Evolutionary conservation across 2,329 filamentous ascomycete species (phyloP).

Genomic region (Arthrobotrys iridis): DNA sequence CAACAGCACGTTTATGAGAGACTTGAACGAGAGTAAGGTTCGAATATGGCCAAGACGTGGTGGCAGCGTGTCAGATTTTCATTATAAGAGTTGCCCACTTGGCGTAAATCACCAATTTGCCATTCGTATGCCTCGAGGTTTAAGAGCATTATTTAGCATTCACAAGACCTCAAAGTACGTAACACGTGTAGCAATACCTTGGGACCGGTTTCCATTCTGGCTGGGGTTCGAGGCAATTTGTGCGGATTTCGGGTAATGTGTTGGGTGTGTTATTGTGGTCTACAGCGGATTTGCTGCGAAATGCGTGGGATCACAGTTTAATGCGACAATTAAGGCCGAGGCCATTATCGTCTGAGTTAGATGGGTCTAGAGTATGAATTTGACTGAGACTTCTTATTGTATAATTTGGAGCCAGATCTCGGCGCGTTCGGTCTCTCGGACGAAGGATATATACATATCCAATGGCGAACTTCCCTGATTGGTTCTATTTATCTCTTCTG

Average conservation of each 20-base stretch:
- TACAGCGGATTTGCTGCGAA: conserved; percentile 27
- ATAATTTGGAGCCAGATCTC: neutral
- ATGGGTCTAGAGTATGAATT: neutral
- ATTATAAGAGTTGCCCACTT: neutral
- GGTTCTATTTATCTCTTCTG: neutral
- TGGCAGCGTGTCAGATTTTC: conserved; percentile 5
- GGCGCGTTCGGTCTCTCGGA: neutral
- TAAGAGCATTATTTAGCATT: conserved; percentile 23
- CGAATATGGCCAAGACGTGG: conserved; percentile 27
- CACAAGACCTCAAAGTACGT: conserved; percentile 46
- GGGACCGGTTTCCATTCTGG: neutral
- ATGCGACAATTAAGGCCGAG: conserved; percentile 30
- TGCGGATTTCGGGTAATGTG: conserved; percentile 21
- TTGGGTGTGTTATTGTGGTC: conserved; percentile 42
- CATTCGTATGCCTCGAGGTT: neutral
- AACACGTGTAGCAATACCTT: conserved; percentile 11
- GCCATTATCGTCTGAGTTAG: neutral
- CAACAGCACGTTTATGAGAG: conserved; percentile 21
- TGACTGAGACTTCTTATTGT: neutral
- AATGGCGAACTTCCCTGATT: neutral
- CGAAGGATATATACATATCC: neutral
- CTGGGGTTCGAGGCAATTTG: conserved; percentile 31
- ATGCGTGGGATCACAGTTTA: conserved; percentile 44
- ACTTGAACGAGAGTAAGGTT: neutral
- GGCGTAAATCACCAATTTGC: neutral